phyloP scores from a whole-genome alignment of 31 red algal species.

The Porphyra umbilicalis region DNA sequence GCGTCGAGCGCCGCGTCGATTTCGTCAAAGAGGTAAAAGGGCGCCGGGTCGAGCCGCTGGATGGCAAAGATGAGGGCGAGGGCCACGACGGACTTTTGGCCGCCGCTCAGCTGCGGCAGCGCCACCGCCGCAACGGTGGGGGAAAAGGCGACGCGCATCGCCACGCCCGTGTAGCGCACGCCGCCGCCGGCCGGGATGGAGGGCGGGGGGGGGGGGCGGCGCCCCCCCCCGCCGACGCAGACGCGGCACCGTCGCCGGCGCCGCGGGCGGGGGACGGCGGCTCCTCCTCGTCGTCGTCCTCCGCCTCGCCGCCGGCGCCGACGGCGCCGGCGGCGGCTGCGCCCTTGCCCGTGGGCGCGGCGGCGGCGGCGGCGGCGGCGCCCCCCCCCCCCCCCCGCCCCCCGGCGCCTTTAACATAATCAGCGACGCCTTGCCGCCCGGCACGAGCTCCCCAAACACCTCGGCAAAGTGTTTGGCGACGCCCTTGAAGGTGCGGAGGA shows the following conservation, averaged over 20 bases:
- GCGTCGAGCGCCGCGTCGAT: conserved; percentile 95
- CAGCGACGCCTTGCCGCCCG: conserved; percentile 66
- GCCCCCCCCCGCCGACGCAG: not conserved
- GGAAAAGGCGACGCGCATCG: conserved; percentile 81
- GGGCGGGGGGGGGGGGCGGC: too few species aligned
- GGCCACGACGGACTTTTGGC: conserved; percentile 95
- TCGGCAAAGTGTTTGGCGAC: conserved; percentile 76
- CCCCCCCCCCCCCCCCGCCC: conserved; percentile 8
- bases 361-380: not conserved
- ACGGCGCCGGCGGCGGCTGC: too few species aligned
- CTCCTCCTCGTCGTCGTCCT: conserved; percentile 16
- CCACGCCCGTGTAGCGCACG: conserved; percentile 75
- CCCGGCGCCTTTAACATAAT: conserved; percentile 44
- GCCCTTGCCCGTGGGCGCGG: too few species aligned
- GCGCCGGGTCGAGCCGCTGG: conserved; percentile 96
- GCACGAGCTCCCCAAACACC: conserved; percentile 82
- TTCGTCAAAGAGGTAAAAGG: conserved; percentile 99
- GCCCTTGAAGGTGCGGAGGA: conserved; percentile 82
- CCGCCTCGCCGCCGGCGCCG: not conserved
- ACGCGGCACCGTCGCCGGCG: not conserved
- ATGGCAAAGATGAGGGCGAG: conserved; percentile 95
- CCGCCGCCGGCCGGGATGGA: not conserved
- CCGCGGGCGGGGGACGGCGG: not conserved
- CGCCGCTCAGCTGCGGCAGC: conserved; percentile 84
- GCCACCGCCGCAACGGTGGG: conserved; percentile 57